Conservation (phyloP, 345 rosid species). For the Nasturtium officinale region DNA sequence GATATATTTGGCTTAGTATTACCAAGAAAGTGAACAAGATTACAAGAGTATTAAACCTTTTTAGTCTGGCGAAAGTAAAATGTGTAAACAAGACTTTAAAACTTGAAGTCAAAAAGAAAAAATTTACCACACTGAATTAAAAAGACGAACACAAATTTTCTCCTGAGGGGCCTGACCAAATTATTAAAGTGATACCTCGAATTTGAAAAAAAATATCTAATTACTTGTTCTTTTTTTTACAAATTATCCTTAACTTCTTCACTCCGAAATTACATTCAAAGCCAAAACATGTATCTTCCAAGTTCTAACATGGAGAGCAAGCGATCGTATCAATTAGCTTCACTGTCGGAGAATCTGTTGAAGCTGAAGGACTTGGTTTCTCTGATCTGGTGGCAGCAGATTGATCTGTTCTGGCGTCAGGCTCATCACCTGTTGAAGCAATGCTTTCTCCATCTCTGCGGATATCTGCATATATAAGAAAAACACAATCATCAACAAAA, state of each 20-base stretch:
- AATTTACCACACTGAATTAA: constrained; percentile 6
- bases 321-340: constrained; percentile 26
- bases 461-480: constrained; percentile 60
- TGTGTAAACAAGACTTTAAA: neutral
- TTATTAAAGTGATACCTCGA: neutral
- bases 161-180: neutral
- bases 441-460: constrained; percentile 95
- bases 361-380: constrained; percentile 93
- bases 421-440: constrained; percentile 98
- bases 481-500: constrained; percentile 6
- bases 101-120: neutral
- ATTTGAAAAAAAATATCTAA: neutral
- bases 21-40: neutral
- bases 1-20: neutral
- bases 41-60: neutral
- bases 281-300: constrained; percentile 29
- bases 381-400: constrained; percentile 83
- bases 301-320: constrained; percentile 26
- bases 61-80: neutral
- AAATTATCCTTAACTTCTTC: constrained; percentile 29
- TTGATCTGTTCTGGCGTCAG: constrained; percentile 91
- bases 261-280: constrained; percentile 31
- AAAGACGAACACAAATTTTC: constrained; percentile 2
- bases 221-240: constrained; percentile 6
- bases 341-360: constrained; percentile 90